Base-by-base conservation (phyloP, 1,284 basidiomycete genomes). In the Cutaneotrichosporon dermatis region DNA sequence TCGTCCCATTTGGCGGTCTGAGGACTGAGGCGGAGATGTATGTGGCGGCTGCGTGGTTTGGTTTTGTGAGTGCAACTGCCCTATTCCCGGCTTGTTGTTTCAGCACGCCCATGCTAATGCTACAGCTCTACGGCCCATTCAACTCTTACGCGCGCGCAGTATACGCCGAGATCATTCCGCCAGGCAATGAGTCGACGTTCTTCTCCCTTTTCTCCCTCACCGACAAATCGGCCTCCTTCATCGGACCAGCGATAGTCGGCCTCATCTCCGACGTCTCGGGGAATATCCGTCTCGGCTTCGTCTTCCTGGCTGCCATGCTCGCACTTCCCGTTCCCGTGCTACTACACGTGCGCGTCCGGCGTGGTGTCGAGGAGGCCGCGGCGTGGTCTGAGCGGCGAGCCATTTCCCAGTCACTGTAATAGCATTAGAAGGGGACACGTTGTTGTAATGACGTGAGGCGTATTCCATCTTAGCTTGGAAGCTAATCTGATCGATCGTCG, bases 171-270 rank as follows among this genome's bases (percentile, higher is more conserved):
- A 69, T 79, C 41, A 74, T 79, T 25, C 76, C 77, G 35, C 71
- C 71, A 1, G 73, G 73, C 12, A 75, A 77, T 66, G 74, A 79
- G 62, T 74, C 74, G 9, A 74, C 73, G 11, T 79, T 76, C 70
- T 95, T 88, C 53, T 82, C 79, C 62, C 97, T 96, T 82, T 97
- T 96, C 73, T 88, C 83, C 66, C 86, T 88, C 68, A 97, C 89
- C 9, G 91, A 83, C 45, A 88, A 82, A 69, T 92, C 82, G 65
- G 93, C 82, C 68, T 91, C 90, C 75, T 95, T 94, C 75, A 76
- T 95, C n/a, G 91, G 91, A 0, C 91, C 91, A 2, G 80, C 91
- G 4, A 79, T 90, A 25, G 91, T 96, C 1, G 92, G 91, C 0
- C 67, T 92, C 44, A 89, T 96, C 51, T 85, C 91, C 0, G 91